Base-by-base conservation (phyloP, 1,284 basidiomycete species). In the Ustilago bromivora region DNA sequence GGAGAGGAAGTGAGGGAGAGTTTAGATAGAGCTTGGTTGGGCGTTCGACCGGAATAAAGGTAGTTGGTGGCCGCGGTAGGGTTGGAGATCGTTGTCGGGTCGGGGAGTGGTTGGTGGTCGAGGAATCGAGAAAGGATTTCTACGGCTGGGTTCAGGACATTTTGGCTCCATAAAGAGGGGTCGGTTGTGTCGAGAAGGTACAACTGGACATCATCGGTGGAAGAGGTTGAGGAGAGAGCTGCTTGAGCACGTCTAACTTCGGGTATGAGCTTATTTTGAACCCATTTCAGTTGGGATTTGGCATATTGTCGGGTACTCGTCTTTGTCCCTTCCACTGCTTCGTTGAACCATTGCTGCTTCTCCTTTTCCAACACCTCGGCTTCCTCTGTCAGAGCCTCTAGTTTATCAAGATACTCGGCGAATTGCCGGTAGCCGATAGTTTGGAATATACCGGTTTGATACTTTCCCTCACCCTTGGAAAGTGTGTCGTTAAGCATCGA, bases 381-480 rank as follows among this genome's bases (percentile, higher is more conserved):
- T n/a, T 17, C 19, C 6, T 43, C 3, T 12, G 57, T 15, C 32
- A 71, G 64, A 34, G 43, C 2, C 40, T 71, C 65, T 12, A 78
- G 43, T 86, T 23, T 87, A 87, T 56, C 83, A 62, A 93, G 88
- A 79, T 92, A 94, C 17, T 88, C 87, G 76, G 90, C 89, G 76
- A 98, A 98, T 87, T 98, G 95, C 85, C 92, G 93, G 87, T 94
- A 98, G 1, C 96, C 96, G 60, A 99, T 99, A 0, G 94, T 91
- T 86, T 99, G 97, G 85, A 94, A 98, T 64, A 99, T 94, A 0
- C 96, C 96, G 1, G 90, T 87, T 36, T 73, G 67, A 47, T 71
- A 75, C 0, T 92, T 93, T 79, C 91, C 92, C 57, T 65, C 10
- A 3, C 15, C 4, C n/a, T 6, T 36, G 23, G 12, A 54, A 31